Evolutionary conservation across 2,329 filamentous ascomycete genomes (phyloP).

Genomic region (Parafenestella ontariensis): DNA sequence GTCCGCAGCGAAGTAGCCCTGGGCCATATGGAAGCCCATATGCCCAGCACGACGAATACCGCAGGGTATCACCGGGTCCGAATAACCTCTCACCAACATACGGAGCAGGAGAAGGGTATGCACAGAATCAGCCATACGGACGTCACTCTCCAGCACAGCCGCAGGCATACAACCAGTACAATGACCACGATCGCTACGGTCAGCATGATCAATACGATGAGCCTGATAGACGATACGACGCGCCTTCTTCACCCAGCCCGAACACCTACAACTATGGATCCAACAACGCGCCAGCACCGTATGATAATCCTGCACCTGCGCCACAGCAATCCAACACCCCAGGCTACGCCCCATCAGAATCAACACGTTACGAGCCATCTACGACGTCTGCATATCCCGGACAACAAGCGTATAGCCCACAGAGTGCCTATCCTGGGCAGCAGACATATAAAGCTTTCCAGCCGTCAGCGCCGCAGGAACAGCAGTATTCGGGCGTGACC

Average conservation of each 20-base stretch:
- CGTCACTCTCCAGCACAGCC: conserved; percentile 20
- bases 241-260: conserved; percentile 1
- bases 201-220: conserved; percentile 11
- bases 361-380: conserved; percentile 4
- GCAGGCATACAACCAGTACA: conserved; percentile 23
- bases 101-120: conserved; percentile 18
- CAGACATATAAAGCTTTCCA: conserved; percentile 20
- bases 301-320: conserved; percentile 9
- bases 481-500: conserved; percentile 12
- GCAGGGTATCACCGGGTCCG: conserved; percentile 22
- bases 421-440: conserved; percentile 17
- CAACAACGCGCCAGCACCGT: conserved; percentile 7
- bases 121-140: conserved; percentile 16
- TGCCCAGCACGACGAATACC: conserved; percentile 24
- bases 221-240: conserved; percentile 5
- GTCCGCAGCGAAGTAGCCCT: conserved; percentile 27
- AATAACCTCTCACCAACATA: conserved; percentile 19
- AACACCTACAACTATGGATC: conserved; percentile 8
- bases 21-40: conserved; percentile 30
- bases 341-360: conserved; percentile 17
- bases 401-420: conserved; percentile 12
- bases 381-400: conserved; percentile 14
- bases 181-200: conserved; percentile 18
- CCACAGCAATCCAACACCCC: conserved; percentile 10
- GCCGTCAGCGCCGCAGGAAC: conserved; percentile 9